A percentile compares a stretch with the other conserved stretches of the same genome.
Conservation (phyloP, 495 filamentous ascomycete species). For the Penicillium roqueforti region DNA sequence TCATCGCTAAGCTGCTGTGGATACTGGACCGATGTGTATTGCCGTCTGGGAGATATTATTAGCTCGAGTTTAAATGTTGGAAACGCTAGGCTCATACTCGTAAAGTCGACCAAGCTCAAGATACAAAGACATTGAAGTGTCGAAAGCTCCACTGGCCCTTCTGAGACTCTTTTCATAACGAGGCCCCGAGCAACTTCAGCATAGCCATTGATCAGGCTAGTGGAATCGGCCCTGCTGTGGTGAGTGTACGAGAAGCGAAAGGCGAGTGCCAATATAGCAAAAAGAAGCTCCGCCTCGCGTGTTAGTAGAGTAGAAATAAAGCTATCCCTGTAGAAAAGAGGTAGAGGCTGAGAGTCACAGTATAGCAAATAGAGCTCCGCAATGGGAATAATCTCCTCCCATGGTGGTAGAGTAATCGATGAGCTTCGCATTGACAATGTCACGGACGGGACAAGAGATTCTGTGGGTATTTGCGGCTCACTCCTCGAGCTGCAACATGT, state of each 20-base stretch:
- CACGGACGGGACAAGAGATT: conserved; percentile 8
- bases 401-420: conserved; percentile 30
- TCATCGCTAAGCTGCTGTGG: conserved; percentile 46
- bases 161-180: conserved; percentile 40
- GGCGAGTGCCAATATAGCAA: conserved; percentile 37
- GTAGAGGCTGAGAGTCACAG: conserved; percentile 46
- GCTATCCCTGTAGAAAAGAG: conserved; percentile 37
- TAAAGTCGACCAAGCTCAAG: conserved; percentile 45
- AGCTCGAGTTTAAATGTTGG: not conserved
- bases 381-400: conserved; percentile 37
- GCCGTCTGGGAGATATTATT: conserved; percentile 30
- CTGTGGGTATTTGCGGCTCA: conserved; percentile 4
- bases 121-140: conserved; percentile 46
- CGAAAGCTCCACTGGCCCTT: conserved; percentile 45
- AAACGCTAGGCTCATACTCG: conserved; percentile 27
- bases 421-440: conserved; percentile 7
- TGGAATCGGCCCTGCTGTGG: conserved; percentile 11
- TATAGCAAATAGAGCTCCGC: conserved; percentile 41
- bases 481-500: conserved; percentile 2
- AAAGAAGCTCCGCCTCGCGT: conserved; percentile 41
- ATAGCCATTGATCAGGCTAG: conserved; percentile 30
- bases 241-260: conserved; percentile 33
- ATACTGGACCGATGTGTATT: conserved; percentile 47
- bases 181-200: conserved; percentile 41
- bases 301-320: conserved; percentile 34